Base-by-base conservation (phyloP, 805 yeast species). In the Zygosaccharomyces gambellarensis region DNA sequence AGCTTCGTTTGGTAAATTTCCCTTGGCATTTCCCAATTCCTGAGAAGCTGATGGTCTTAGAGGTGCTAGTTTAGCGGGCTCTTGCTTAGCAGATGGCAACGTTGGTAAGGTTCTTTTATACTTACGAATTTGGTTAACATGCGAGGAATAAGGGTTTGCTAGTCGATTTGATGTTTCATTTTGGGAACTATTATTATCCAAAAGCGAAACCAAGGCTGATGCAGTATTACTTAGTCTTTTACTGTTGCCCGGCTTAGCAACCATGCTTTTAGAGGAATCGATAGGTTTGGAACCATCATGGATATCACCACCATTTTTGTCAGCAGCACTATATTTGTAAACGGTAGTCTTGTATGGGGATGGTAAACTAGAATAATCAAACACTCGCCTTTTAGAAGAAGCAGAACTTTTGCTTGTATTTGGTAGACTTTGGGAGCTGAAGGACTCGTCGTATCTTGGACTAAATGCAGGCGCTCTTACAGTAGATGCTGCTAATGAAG, bases 191-290 rank as follows among this genome's bases (percentile, higher is more conserved):
- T 59, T 56, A n/a, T 58, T 59, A 30, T 71, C 73, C n/a, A 76
- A 57, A 39, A 76, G 62, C 3, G 80, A 75, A 39, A 78, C 59
- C 43, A 78, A 63, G 1, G 81, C 74, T 45, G 76, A 67, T 1
- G 82, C 82, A 0, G 82, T 73, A 31, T 69, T 71, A 52, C 79
- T 76, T 46, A 74, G 47, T 50, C 67, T 69, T 51, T 68, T 66
- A 12, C 51, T 34, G 22, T 53, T 14, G 21, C 48, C 23, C 5
- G 46, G 51, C 39, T 45, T 36, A 21, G n/a, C 32, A 30, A 45
- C 36, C 45, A 27, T 51, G 27, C 49, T 36, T 3, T 30, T 36
- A 22, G 43, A 32, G 7, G 25, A 29, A 9, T 46, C 30, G 8
- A 43, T 21, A 4, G 46, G 4, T 19, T 32, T 41, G 7, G 41